Evolutionary conservation across 345 rosid genomes (phyloP).

Genomic region (Eucalyptus marginata): DNA sequence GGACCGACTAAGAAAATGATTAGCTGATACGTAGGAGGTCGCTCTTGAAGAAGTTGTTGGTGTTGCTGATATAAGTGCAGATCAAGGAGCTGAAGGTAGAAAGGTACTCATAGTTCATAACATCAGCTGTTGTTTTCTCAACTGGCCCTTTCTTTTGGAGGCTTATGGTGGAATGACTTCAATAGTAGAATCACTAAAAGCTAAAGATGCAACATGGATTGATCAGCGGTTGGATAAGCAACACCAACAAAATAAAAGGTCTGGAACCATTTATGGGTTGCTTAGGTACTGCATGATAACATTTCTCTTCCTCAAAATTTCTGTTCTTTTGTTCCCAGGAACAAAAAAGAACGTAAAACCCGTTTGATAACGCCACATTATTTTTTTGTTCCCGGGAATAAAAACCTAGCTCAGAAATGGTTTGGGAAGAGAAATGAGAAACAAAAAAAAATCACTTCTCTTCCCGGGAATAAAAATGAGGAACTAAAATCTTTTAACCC

Average conservation of each 20-base stretch:
- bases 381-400: no score
- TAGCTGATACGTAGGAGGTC: neutral
- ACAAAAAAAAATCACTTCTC: no score
- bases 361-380: no score
- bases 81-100: neutral
- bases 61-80: neutral
- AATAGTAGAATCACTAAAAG: neutral
- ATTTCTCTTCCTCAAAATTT: no score
- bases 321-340: no score
- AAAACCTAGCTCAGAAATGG: no score
- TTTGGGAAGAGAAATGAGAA: no score
- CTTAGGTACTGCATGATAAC: no score
- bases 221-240: neutral
- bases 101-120: neutral
- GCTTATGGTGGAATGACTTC: neutral
- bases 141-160: neutral
- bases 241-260: no score
- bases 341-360: no score
- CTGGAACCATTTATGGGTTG: fast-evolving
- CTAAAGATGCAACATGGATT: neutral
- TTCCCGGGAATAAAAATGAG: no score
- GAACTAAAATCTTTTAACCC: no score
- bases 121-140: neutral
- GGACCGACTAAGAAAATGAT: neutral
- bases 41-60: neutral